Evolutionary conservation across 2,329 filamentous ascomycete genomes (phyloP).

Genomic region (Ophiostoma ulmi): DNA sequence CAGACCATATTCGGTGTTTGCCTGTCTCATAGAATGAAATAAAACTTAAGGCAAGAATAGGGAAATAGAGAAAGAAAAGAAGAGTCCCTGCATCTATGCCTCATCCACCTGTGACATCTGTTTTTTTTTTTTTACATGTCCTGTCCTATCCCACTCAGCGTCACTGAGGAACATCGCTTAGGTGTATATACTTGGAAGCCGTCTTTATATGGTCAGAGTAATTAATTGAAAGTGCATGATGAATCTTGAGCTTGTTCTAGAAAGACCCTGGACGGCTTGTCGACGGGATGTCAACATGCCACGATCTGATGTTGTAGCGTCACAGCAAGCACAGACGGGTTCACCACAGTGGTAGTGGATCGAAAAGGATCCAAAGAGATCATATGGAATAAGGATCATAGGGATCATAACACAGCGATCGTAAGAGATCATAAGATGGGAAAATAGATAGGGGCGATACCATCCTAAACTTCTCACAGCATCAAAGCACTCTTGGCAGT

Average conservation of each 20-base stretch:
- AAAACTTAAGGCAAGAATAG: not conserved
- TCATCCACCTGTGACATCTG: not conserved
- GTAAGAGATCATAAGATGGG: not conserved
- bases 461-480: not conserved
- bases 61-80: not conserved
- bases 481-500: not conserved
- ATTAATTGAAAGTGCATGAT: not conserved
- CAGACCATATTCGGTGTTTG: not conserved
- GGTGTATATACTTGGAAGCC: not conserved
- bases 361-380: not conserved
- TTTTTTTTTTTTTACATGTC: not conserved
- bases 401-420: not conserved
- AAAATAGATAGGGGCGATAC: not conserved
- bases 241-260: not conserved
- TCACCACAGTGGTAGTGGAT: not conserved
- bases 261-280: not conserved
- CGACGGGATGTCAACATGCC: not conserved
- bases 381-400: not conserved
- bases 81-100: not conserved
- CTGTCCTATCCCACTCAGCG: not conserved
- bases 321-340: not conserved
- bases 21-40: not conserved
- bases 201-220: not conserved
- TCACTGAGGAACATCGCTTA: not conserved
- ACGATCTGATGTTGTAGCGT: conserved; percentile 7